Conservation (phyloP, 306 rosid species). For the Quercus agrifolia region DNA sequence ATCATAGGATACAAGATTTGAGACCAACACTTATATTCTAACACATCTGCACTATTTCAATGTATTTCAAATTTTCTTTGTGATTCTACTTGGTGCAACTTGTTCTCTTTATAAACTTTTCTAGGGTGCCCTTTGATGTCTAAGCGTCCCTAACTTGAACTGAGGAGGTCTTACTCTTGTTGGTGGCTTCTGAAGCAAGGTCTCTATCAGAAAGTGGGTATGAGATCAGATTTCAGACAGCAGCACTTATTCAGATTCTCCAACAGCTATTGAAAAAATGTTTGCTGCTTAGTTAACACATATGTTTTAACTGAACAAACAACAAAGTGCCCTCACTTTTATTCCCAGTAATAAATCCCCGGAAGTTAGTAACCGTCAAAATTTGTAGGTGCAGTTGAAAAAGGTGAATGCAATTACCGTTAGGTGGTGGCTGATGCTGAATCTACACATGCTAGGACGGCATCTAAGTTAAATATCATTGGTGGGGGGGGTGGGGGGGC, state of each 20-base stretch:
- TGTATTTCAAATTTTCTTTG: constrained; percentile 7
- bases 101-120: background rate
- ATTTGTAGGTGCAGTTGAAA: background rate
- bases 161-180: constrained; percentile 14
- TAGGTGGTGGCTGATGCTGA: constrained; percentile 3
- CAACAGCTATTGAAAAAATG: constrained; percentile 9
- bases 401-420: background rate
- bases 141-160: constrained; percentile 12
- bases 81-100: constrained; percentile 8
- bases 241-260: constrained; percentile 25
- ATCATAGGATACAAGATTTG: constrained; percentile 11
- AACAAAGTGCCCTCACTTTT: constrained; percentile 11
- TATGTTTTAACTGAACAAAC: background rate
- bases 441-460: background rate
- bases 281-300: background rate
- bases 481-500: background rate
- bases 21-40: background rate
- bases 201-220: constrained; percentile 23
- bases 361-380: constrained; percentile 1
- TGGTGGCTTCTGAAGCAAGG: constrained; percentile 29
- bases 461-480: background rate
- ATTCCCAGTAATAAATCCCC: background rate
- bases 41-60: background rate
- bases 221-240: constrained; percentile 29
- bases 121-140: background rate